Percentiles rank a stretch among this genome's conserved stretches.
phyloP scores from a whole-genome alignment of 257 asterid genomes.

The Solanum paucissectum region DNA sequence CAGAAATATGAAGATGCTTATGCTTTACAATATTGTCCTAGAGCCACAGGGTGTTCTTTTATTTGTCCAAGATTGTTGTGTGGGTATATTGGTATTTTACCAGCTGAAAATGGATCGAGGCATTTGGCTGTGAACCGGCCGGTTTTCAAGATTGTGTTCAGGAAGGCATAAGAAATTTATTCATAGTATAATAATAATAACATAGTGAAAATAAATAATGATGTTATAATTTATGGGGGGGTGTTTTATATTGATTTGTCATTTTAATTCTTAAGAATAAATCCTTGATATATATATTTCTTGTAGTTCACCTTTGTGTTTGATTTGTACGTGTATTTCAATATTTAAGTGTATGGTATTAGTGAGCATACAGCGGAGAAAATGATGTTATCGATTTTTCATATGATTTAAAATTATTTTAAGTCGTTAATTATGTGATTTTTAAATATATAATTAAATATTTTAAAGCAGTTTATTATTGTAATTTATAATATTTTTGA shows the following conservation, averaged over 20 bases:
- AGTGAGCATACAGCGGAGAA: not conserved
- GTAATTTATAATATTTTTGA: too few species aligned
- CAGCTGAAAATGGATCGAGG: not conserved
- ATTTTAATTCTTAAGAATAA: not conserved
- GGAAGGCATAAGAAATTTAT: not conserved
- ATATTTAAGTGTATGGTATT: not conserved
- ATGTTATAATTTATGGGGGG: not conserved
- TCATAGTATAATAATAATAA: not conserved
- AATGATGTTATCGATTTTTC: not conserved
- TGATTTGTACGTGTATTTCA: not conserved
- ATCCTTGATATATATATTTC: not conserved
- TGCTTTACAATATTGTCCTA: not conserved
- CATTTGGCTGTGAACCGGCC: not conserved
- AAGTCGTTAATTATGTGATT: too few species aligned
- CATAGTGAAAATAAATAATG: not conserved
- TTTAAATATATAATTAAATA: too few species aligned
- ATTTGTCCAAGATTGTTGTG: slow-evolving; percentile 3
- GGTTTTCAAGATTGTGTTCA: not conserved
- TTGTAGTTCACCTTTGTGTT: not conserved
- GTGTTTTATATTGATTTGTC: not conserved
- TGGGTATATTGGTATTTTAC: not conserved
- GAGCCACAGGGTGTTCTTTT: not conserved
- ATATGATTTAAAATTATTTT: too few species aligned
- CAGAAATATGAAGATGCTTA: not conserved
- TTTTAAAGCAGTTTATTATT: too few species aligned